A percentile compares a stretch with the other conserved stretches of the same genome.
Evolutionary conservation across 2,329 filamentous ascomycete species (phyloP).

Genomic region (Penicillium sp.): DNA sequence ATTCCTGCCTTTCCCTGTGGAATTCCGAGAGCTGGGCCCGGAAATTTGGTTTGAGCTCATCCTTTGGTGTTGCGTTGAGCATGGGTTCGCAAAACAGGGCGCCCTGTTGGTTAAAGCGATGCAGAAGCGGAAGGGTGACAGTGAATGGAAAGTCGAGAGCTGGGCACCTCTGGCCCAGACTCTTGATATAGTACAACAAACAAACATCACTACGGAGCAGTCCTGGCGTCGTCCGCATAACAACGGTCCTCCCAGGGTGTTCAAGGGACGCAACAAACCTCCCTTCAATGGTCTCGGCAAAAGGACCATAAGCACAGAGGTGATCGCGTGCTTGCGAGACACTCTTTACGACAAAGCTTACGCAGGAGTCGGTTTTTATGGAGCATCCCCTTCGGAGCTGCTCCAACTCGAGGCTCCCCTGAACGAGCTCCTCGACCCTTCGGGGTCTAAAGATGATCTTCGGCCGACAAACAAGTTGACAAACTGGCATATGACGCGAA

Average conservation of each 20-base stretch:
- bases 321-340: conserved; percentile 56
- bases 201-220: conserved; percentile 36
- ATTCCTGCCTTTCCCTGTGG: conserved; percentile 40
- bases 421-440: conserved; percentile 19
- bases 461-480: conserved; percentile 30
- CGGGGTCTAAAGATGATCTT: conserved; percentile 21
- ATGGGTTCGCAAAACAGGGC: conserved; percentile 43
- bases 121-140: conserved; percentile 22
- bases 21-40: conserved; percentile 44
- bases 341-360: conserved; percentile 49
- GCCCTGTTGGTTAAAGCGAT: conserved; percentile 40
- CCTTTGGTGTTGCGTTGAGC: conserved; percentile 52
- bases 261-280: conserved; percentile 15
- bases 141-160: conserved; percentile 42
- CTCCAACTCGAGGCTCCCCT: conserved; percentile 22
- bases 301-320: conserved; percentile 57
- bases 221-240: conserved; percentile 36
- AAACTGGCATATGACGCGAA: conserved; percentile 47
- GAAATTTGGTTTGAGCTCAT: conserved; percentile 52
- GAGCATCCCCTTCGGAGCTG: conserved; percentile 32
- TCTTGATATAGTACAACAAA: conserved; percentile 30
- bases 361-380: conserved; percentile 38
- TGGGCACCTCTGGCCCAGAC: conserved; percentile 36
- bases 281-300: conserved; percentile 42
- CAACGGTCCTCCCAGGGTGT: conserved; percentile 13